Evolutionary conservation across 257 asterid genomes (phyloP).

Genomic region (Voacanga thouarsii): DNA sequence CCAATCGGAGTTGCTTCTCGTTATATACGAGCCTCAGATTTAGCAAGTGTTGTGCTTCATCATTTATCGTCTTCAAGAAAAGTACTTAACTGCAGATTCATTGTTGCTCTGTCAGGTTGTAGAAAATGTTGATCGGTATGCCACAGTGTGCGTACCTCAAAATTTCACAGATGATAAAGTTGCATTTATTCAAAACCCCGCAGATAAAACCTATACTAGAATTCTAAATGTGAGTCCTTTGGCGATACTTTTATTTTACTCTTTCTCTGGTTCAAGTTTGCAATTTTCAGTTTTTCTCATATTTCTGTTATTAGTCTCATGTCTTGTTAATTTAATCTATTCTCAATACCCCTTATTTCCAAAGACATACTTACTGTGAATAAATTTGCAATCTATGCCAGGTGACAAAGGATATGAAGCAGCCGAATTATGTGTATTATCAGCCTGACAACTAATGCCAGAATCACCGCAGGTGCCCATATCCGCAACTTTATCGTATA

Average conservation of each 20-base stretch:
- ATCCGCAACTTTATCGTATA: background rate
- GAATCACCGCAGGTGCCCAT: constrained; percentile 68
- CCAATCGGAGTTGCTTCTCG: constrained; percentile 87
- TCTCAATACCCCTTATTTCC: background rate
- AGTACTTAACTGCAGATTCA: background rate
- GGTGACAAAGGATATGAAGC: constrained; percentile 48
- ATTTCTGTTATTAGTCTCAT: background rate
- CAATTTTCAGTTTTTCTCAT: background rate
- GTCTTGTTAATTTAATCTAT: background rate
- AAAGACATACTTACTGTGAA: background rate
- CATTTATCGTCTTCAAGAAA: background rate
- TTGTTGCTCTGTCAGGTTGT: constrained; percentile 39
- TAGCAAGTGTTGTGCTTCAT: background rate
- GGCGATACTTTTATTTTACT: background rate
- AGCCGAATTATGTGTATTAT: constrained; percentile 56
- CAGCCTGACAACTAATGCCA: constrained; percentile 62
- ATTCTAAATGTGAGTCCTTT: constrained; percentile 30
- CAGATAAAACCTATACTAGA: constrained; percentile 40
- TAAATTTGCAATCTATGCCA: constrained; percentile 14
- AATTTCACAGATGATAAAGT: constrained; percentile 34
- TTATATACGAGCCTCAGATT: constrained; percentile 33
- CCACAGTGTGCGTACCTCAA: constrained; percentile 42
- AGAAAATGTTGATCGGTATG: constrained; percentile 56
- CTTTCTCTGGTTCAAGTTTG: background rate
- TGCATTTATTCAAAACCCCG: constrained; percentile 32